Evolutionary conservation across 768 basidiomycete species (phyloP).

Genomic region (Termitomyces heimii): DNA sequence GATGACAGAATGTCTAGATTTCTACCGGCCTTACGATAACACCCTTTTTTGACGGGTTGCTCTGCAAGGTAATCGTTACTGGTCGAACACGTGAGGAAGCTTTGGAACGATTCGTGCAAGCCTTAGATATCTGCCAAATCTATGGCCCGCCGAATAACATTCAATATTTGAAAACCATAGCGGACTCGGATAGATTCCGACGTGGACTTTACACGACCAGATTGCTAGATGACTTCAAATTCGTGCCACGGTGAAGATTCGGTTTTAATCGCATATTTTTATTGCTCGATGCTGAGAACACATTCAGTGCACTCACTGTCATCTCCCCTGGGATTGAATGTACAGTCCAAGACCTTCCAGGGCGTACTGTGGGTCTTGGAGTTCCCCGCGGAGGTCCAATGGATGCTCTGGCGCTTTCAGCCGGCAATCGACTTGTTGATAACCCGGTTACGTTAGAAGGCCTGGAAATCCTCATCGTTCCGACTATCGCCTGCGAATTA

Average conservation of each 20-base stretch:
- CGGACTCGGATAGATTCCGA: slow-evolving; percentile 29
- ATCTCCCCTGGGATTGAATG: slow-evolving; percentile 49
- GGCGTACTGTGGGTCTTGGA: slow-evolving; percentile 46
- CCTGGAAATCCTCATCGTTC: slow-evolving; percentile 46
- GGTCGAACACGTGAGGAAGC: slow-evolving; percentile 41
- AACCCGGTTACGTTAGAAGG: slow-evolving; percentile 46
- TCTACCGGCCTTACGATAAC: slow-evolving; percentile 47
- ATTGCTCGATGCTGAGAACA: neutral
- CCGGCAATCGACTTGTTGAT: slow-evolving; percentile 54
- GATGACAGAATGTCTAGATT: slow-evolving; percentile 21
- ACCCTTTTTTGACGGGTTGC: slow-evolving; percentile 50
- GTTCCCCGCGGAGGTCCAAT: slow-evolving; percentile 62
- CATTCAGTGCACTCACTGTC: slow-evolving; percentile 45
- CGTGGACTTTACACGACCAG: slow-evolving; percentile 40
- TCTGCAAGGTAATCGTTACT: slow-evolving; percentile 55
- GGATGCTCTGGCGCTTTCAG: slow-evolving; percentile 50
- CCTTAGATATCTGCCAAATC: slow-evolving; percentile 35
- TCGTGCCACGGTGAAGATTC: slow-evolving; percentile 30
- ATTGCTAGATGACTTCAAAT: slow-evolving; percentile 40
- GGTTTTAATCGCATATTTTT: neutral
- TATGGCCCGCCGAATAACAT: slow-evolving; percentile 59
- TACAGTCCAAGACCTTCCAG: slow-evolving; percentile 54
- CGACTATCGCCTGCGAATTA: slow-evolving; percentile 36
- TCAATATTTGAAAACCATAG: slow-evolving; percentile 41
- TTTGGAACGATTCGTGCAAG: slow-evolving; percentile 31